Conservation (phyloP, 169 alveolate genomes). For the Ichthyophthirius multifiliis region DNA sequence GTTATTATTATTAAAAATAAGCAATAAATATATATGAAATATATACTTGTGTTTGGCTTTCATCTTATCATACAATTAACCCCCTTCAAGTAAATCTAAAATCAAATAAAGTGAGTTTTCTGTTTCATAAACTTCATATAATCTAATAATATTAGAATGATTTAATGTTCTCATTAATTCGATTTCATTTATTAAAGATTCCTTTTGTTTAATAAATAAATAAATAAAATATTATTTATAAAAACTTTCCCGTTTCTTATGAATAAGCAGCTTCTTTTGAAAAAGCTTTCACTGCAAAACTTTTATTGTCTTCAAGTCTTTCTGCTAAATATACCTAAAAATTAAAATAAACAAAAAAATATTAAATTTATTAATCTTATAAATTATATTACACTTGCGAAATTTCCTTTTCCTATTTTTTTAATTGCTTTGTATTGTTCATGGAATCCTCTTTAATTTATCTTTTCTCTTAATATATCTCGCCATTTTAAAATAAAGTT, state of each 20-base stretch:
- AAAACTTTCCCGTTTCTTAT: conserved; percentile 29
- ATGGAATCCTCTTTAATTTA: conserved; percentile 41
- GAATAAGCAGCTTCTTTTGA: conserved; percentile 30
- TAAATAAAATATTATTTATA: too few relatives aligned
- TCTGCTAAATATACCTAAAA: conserved; percentile 41
- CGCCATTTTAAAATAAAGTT: conserved; percentile 23
- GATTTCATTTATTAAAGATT: conserved; percentile 39
- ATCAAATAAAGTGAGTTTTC: conserved; percentile 75
- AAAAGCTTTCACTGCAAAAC: conserved; percentile 38
- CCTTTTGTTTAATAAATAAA: not conserved
- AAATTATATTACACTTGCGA: conserved; percentile 27
- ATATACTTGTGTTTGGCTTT: conserved; percentile 53
- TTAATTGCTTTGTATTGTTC: conserved; percentile 31
- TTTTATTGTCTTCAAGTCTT: conserved; percentile 27
- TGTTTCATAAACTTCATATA: conserved; percentile 79
- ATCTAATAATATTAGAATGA: conserved; percentile 50
- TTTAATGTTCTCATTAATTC: conserved; percentile 37
- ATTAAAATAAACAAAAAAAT: too few relatives aligned
- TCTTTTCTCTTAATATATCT: conserved; percentile 26
- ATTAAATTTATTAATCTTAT: not conserved
- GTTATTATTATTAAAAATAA: too few relatives aligned
- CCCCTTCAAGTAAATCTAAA: conserved; percentile 66
- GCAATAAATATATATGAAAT: too few relatives aligned
- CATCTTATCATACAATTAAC: conserved; percentile 68
- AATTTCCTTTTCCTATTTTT: conserved; percentile 48